phyloP scores from a whole-genome alignment of 1,139 yeast species.

The Suhomyces bokatorum region DNA sequence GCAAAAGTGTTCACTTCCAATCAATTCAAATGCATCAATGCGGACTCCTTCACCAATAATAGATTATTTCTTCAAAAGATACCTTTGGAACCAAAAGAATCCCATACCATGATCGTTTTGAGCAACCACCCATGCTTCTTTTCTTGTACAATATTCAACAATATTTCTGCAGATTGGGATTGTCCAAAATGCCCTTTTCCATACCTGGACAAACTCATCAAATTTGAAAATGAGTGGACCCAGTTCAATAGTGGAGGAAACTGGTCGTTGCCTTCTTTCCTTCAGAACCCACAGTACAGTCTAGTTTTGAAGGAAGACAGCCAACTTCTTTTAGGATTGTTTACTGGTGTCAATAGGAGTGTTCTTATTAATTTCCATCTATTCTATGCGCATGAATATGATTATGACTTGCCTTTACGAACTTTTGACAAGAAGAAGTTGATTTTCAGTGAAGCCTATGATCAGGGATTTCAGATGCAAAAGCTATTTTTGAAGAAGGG shows the following conservation, averaged over 20 bases:
- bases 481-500: conserved; percentile 36
- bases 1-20: conserved; percentile 32
- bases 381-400: conserved; percentile 32
- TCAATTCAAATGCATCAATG: conserved; percentile 28
- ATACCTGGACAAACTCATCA: conserved; percentile 20
- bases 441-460: conserved; percentile 31
- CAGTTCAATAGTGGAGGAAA: conserved; percentile 55
- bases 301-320: conserved; percentile 22
- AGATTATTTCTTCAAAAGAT: conserved; percentile 28
- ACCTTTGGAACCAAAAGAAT: conserved; percentile 25
- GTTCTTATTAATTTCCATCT: conserved; percentile 41
- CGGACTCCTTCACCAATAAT: conserved; percentile 28
- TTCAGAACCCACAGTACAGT: conserved; percentile 64
- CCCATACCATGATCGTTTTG: conserved; percentile 28
- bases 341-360: conserved; percentile 19
- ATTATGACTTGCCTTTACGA: conserved; percentile 21
- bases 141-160: conserved; percentile 41
- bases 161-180: conserved; percentile 21
- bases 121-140: conserved; percentile 30
- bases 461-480: conserved; percentile 20
- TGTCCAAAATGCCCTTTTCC: conserved; percentile 28
- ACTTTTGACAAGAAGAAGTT: conserved; percentile 33
- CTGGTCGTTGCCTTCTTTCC: conserved; percentile 50
- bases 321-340: conserved; percentile 25
- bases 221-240: conserved; percentile 51